phyloP scores from a whole-genome alignment of 345 rosid species.

The Adansonia digitata region DNA sequence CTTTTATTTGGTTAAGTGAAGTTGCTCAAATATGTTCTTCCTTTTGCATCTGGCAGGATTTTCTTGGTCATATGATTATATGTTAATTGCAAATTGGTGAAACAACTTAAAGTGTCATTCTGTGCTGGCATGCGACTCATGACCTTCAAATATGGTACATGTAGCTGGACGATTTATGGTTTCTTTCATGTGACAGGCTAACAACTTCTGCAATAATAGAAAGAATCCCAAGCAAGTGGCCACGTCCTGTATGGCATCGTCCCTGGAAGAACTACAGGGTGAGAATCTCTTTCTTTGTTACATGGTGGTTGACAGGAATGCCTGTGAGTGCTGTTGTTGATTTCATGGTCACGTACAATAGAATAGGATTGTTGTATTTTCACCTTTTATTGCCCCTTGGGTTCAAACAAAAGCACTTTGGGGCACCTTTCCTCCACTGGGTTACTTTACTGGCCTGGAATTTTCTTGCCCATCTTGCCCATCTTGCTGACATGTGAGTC shows the following conservation, averaged over 20 bases:
- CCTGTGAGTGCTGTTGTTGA: background rate
- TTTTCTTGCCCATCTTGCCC: background rate
- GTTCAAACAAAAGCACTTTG: background rate
- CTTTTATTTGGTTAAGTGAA: no score
- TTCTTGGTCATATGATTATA: background rate
- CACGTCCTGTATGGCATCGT: slow-evolving; percentile 92
- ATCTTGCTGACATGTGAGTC: background rate
- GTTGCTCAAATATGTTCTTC: background rate
- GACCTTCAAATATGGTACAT: background rate
- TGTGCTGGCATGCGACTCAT: background rate
- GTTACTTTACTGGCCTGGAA: background rate
- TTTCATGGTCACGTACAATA: background rate
- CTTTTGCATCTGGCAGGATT: background rate
- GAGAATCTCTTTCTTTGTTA: slow-evolving; percentile 12
- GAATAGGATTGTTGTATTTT: background rate
- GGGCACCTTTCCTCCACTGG: background rate
- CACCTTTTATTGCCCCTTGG: background rate
- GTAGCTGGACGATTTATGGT: background rate
- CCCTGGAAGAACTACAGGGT: slow-evolving; percentile 99
- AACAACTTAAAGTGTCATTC: background rate
- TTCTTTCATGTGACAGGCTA: slow-evolving; percentile 33
- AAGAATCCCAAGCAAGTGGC: slow-evolving; percentile 97
- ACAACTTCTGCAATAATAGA: slow-evolving; percentile 89
- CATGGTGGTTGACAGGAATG: background rate
- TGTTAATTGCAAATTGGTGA: background rate